Percentiles rank a stretch among this genome's conserved stretches.
Conservation (phyloP, 768 basidiomycete species). For the Boletus speciosus region DNA sequence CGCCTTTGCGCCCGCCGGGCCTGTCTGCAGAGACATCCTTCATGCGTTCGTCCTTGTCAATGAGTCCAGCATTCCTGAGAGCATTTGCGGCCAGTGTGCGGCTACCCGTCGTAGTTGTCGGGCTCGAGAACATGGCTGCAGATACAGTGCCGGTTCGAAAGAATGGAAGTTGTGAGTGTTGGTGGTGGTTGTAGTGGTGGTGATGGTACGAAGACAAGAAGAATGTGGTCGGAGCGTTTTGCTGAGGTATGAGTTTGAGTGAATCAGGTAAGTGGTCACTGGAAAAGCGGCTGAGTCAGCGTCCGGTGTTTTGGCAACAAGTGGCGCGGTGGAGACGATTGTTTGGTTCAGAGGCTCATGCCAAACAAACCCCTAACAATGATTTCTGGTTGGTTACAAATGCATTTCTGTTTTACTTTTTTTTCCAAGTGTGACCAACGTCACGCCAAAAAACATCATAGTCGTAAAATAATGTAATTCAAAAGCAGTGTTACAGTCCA, state of each 20-base stretch:
- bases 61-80: conserved; percentile 68
- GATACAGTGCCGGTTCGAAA: background rate
- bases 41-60: conserved; percentile 75
- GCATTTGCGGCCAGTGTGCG: conserved; percentile 59
- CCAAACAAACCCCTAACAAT: conserved; percentile 20
- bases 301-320: conserved; percentile 16
- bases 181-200: background rate
- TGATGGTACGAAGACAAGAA: conserved; percentile 20
- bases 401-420: background rate
- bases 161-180: background rate
- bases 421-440: conserved; percentile 15
- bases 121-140: conserved; percentile 52
- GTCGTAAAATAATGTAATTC: conserved; percentile 15
- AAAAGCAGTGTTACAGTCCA: conserved; percentile 3
- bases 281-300: conserved; percentile 24
- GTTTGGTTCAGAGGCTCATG: conserved; percentile 25
- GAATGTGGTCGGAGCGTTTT: conserved; percentile 1
- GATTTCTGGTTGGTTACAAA: background rate
- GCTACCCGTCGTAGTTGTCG: conserved; percentile 55
- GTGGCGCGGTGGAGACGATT: conserved; percentile 12
- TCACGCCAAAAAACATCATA: conserved; percentile 13
- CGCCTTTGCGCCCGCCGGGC: conserved; percentile 70
- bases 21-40: conserved; percentile 60
- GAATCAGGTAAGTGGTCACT: conserved; percentile 17
- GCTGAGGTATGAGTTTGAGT: conserved; percentile 11